Percentiles rank a stretch among this genome's conserved stretches.
These are phyloP conservation scores for Trichoderma simmonsii DNA, from an alignment of 2,329 filamentous ascomycete genomes.

Conservation along the genomic window DNA sequence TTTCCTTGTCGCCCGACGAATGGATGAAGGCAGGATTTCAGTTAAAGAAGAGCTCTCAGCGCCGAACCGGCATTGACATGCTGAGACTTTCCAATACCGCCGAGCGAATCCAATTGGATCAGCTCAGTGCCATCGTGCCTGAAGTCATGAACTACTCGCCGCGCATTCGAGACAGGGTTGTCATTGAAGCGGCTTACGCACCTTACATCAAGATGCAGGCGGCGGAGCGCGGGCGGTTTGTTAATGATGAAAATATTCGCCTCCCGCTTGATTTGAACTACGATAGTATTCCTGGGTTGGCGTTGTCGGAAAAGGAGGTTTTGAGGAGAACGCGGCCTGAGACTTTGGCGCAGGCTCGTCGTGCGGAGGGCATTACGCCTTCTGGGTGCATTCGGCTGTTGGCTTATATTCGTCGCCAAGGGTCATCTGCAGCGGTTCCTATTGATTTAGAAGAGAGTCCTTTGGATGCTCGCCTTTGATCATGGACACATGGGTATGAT, in stretches of 20 bases:
- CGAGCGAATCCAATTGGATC: slow-evolving; percentile 42
- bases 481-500: background rate
- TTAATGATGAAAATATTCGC: slow-evolving; percentile 70
- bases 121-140: slow-evolving; percentile 57
- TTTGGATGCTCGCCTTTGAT: background rate
- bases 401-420: slow-evolving; percentile 51
- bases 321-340: slow-evolving; percentile 72
- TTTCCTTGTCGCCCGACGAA: slow-evolving; percentile 55
- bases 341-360: slow-evolving; percentile 80
- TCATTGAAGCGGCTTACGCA: slow-evolving; percentile 80
- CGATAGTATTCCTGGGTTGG: slow-evolving; percentile 66
- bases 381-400: slow-evolving; percentile 60
- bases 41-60: slow-evolving; percentile 62
- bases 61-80: slow-evolving; percentile 74
- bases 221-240: slow-evolving; percentile 62
- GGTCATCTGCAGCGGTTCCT: background rate
- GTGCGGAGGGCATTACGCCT: slow-evolving; percentile 76
- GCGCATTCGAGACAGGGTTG: slow-evolving; percentile 65
- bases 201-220: slow-evolving; percentile 78
- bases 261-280: slow-evolving; percentile 79
- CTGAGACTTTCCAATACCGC: slow-evolving; percentile 63
- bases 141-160: slow-evolving; percentile 52
- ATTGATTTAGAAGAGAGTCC: background rate
- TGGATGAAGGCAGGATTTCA: slow-evolving; percentile 72
- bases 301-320: slow-evolving; percentile 71